phyloP scores from a whole-genome alignment of 176 grass and related monocot genomes.

The Zizania latifolia region DNA sequence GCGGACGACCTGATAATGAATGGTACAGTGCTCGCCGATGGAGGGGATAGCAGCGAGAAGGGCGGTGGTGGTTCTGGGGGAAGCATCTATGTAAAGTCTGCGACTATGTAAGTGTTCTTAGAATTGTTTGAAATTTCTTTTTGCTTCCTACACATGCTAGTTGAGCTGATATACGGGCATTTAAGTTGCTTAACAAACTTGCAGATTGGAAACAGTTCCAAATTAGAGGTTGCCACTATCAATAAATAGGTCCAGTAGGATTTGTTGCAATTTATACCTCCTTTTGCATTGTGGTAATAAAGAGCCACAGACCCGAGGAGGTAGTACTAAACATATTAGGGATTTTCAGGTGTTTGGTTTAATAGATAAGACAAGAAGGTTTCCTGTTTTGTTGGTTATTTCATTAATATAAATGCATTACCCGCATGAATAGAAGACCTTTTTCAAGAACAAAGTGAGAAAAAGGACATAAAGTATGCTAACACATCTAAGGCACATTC shows the following conservation, averaged over 20 bases:
- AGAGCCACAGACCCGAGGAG: not conserved
- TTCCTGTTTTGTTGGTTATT: not conserved
- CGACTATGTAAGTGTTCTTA: slow-evolving; percentile 62
- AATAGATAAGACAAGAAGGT: not conserved
- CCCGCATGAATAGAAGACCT: not conserved
- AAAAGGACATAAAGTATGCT: not conserved
- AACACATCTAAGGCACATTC: not conserved
- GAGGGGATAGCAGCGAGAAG: slow-evolving; percentile 62
- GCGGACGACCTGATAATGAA: slow-evolving; percentile 65
- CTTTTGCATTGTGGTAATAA: slow-evolving; percentile 2
- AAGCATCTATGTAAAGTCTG: slow-evolving; percentile 71
- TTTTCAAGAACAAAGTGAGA: not conserved
- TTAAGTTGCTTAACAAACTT: slow-evolving; percentile 11
- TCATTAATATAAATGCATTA: not conserved
- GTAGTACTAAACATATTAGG: not conserved
- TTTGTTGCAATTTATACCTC: not conserved
- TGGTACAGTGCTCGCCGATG: slow-evolving; percentile 65
- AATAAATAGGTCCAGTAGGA: not conserved
- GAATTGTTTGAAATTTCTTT: slow-evolving; percentile 22
- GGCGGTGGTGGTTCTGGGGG: slow-evolving; percentile 91
- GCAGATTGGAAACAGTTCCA: slow-evolving; percentile 1
- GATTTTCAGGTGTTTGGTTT: not conserved
- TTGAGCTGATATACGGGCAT: not conserved
- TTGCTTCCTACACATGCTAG: slow-evolving; percentile 2
- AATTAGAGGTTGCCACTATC: not conserved